Evolutionary conservation across 768 basidiomycete genomes (phyloP).

Genomic region (Russula vinacea): DNA sequence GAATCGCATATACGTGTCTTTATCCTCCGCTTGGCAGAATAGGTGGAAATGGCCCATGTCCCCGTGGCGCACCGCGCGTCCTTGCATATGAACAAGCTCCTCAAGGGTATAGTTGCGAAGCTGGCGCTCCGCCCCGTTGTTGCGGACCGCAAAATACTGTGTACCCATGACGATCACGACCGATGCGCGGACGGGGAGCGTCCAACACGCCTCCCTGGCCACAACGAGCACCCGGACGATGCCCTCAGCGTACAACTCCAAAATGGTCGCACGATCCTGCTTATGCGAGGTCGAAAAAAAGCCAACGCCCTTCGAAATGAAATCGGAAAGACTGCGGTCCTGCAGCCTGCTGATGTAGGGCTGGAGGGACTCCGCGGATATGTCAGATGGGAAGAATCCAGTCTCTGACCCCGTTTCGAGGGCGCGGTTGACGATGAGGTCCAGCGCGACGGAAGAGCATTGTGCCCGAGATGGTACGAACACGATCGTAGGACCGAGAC

Average conservation of each 20-base stretch:
- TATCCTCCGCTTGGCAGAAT: conserved; percentile 86
- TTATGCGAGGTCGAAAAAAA: conserved; percentile 65
- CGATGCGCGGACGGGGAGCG: conserved; percentile 76
- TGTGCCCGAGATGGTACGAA: conserved; percentile 87
- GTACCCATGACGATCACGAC: conserved; percentile 90
- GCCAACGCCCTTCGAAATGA: conserved; percentile 81
- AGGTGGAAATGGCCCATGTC: conserved; percentile 69
- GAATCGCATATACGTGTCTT: conserved; percentile 78
- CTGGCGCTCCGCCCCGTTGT: conserved; percentile 55
- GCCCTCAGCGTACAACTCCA: conserved; percentile 80
- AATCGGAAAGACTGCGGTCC: conserved; percentile 63
- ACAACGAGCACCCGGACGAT: conserved; percentile 76
- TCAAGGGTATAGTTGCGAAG: conserved; percentile 75
- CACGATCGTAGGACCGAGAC: conserved; percentile 58
- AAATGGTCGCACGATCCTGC: conserved; percentile 64
- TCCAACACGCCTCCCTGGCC: conserved; percentile 84
- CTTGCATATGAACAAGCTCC: conserved; percentile 91
- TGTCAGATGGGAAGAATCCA: conserved; percentile 60
- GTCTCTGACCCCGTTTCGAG: conserved; percentile 63
- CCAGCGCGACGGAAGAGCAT: conserved; percentile 68
- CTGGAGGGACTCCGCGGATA: conserved; percentile 55
- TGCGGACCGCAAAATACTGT: conserved; percentile 64
- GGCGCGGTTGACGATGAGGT: conserved; percentile 85
- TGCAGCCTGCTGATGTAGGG: conserved; percentile 55
- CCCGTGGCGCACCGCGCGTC: conserved; percentile 61